Evolutionary conservation across 768 basidiomycete genomes (phyloP).

Genomic region (Inosperma sp.): DNA sequence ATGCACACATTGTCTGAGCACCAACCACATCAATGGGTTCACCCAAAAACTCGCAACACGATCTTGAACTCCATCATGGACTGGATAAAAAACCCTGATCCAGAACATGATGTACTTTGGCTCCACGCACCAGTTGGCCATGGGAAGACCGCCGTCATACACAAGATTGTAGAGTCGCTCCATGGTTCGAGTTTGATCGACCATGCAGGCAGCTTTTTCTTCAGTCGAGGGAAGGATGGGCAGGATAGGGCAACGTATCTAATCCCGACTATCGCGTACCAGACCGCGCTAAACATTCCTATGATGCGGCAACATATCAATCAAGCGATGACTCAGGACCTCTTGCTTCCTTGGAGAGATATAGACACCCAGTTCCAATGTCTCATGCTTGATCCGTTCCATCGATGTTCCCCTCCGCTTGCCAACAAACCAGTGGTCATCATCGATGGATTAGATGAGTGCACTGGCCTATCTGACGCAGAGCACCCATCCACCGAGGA

Average conservation of each 20-base stretch:
- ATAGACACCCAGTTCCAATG: too few species aligned
- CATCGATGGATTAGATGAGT: too few species aligned
- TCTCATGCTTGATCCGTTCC: not conserved
- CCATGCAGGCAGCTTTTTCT: slow-evolving; percentile 10
- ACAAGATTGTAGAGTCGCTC: slow-evolving; percentile 9
- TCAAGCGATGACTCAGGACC: not conserved
- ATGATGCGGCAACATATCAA: not conserved
- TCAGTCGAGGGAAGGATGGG: not conserved
- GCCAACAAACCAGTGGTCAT: too few species aligned
- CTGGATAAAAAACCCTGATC: slow-evolving; percentile 12
- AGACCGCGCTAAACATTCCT: not conserved
- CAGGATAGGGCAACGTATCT: not conserved
- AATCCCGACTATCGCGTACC: slow-evolving; percentile 11
- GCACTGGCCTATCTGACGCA: slow-evolving; percentile 7
- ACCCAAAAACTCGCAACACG: slow-evolving; percentile 14
- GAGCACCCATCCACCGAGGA: slow-evolving; percentile 4
- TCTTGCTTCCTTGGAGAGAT: not conserved
- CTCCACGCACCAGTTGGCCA: slow-evolving; percentile 19
- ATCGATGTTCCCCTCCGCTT: too few species aligned
- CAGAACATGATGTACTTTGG: slow-evolving; percentile 14
- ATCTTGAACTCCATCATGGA: slow-evolving; percentile 9
- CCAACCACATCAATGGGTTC: too few species aligned
- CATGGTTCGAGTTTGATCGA: not conserved
- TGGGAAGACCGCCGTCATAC: slow-evolving; percentile 20
- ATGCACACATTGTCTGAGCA: too few species aligned